Percentiles rank a stretch among this genome's conserved stretches.
phyloP scores from a whole-genome alignment of 768 basidiomycete genomes.

The Boletus huronensis region DNA sequence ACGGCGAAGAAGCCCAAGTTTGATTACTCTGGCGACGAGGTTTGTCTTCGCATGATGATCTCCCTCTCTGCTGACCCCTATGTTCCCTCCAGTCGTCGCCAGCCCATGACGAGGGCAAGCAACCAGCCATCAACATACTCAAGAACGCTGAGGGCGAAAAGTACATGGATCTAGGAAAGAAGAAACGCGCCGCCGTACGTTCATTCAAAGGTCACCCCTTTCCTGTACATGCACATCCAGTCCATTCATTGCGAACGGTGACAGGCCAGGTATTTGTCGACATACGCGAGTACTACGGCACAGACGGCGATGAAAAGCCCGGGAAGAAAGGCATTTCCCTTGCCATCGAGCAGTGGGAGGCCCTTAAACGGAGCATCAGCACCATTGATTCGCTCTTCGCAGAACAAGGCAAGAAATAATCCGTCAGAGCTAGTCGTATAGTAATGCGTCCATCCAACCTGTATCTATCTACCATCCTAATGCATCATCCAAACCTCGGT shows the following conservation, averaged over 20 bases:
- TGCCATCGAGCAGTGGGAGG: conserved; percentile 62
- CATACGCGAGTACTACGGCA: conserved; percentile 70
- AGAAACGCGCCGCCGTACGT: conserved; percentile 59
- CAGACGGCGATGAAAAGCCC: conserved; percentile 61
- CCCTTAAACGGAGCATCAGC: conserved; percentile 41
- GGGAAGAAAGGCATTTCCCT: conserved; percentile 82
- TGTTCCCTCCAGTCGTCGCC: conserved; percentile 13
- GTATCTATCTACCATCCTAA: conserved; percentile 4
- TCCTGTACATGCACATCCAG: not conserved
- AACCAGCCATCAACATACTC: conserved; percentile 5
- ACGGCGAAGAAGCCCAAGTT: conserved; percentile 39
- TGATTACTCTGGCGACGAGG: conserved; percentile 1
- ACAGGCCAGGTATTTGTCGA: conserved; percentile 55
- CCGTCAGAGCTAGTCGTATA: not conserved
- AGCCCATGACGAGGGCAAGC: not conserved
- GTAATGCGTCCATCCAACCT: not conserved
- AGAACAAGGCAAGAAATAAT: conserved; percentile 22
- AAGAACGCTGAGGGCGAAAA: conserved; percentile 33
- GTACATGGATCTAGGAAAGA: conserved; percentile 70
- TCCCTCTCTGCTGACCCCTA: conserved; percentile 13
- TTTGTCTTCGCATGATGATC: not conserved
- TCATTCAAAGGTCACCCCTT: conserved; percentile 41
- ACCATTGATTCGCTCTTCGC: conserved; percentile 54
- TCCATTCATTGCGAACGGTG: conserved; percentile 26
- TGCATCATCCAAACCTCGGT: not conserved